Percentiles rank a stretch among this genome's conserved stretches.
Evolutionary conservation across 2,329 filamentous ascomycete genomes (phyloP).

Genomic region (Talaromyces sp.): DNA sequence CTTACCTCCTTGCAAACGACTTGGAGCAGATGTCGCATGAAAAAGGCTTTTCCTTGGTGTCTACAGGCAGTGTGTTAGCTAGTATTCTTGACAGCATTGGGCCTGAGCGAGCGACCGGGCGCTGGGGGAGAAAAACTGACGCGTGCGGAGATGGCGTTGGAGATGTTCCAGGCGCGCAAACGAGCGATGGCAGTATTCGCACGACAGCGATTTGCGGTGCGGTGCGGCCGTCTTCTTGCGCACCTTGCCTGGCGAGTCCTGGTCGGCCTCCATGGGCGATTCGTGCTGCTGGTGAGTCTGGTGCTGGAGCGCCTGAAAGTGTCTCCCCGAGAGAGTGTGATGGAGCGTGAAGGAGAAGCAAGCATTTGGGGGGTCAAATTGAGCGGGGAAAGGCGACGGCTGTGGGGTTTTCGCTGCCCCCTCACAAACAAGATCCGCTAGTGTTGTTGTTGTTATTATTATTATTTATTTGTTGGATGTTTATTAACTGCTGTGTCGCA

Average conservation of each 20-base stretch:
- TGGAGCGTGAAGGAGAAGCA: neutral
- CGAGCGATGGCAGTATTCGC: slow-evolving; percentile 43
- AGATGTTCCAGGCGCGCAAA: slow-evolving; percentile 46
- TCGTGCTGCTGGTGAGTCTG: neutral
- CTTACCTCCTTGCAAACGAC: slow-evolving; percentile 43
- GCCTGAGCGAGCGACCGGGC: slow-evolving; percentile 6
- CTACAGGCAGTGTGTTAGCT: slow-evolving; percentile 17
- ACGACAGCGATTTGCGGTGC: slow-evolving; percentile 42
- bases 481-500: too few relatives aligned
- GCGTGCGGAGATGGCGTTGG: slow-evolving; percentile 47
- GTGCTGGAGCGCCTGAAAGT: neutral
- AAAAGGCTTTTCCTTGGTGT: slow-evolving; percentile 47
- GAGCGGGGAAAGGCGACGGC: neutral
- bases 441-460: too few relatives aligned
- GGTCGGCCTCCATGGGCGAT: slow-evolving; percentile 33
- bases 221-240: slow-evolving; percentile 35
- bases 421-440: too few relatives aligned
- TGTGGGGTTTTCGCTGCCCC: neutral
- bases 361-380: neutral
- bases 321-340: neutral
- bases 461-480: too few relatives aligned
- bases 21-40: slow-evolving; percentile 45
- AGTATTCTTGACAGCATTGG: neutral
- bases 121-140: slow-evolving; percentile 37
- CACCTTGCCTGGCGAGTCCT: slow-evolving; percentile 27